Evolutionary conservation across 2,329 filamentous ascomycete species (phyloP), one percentile per base, ranked within the genome.

Genomic region (Coleophoma eucalyptorum): DNA sequence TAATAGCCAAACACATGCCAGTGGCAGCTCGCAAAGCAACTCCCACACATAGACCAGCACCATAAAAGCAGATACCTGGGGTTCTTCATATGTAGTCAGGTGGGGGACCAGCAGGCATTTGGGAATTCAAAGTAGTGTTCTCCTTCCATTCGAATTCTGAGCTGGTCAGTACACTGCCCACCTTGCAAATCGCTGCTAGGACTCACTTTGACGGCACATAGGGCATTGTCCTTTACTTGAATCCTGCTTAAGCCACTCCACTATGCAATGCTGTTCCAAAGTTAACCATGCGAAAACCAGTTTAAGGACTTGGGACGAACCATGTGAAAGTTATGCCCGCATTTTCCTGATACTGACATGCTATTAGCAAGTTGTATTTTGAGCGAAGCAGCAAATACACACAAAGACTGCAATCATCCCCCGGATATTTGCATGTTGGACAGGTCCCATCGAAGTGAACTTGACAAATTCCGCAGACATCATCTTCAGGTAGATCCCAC

Each of bases 251-350:
- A 99, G 90, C 94, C 94, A 99, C 64, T 91, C 89, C 62, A 88
- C 79, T 61, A 99, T 94, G 70, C 94, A 99, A 71, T 99, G 94
- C 91, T 96, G 61, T 41, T 11, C 5, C 32, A 18, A 15, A 33
- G 6, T 49, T 21, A 51, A 33, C 33, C 35, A 12, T 37, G 52
- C 19, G 33, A 11, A 26, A 38, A 42, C 19, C 2, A 5, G 10
- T 5, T 26, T 26, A 7, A 26, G 6, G 26, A 26, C 26, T 8
- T 26, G 26, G 3, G 33, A 43, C 77, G 60, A 70, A 95, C 91
- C 89, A 96, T 95, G 71, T 99, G 94, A 66, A 99, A 99, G 56
- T 90, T 96, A 69, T 99, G 94, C 5, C 91, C 93, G 72, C 94
- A 99, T 75, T 93, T 95, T 41, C 94, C 94, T 54, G 94, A 92